Conservation (phyloP, 768 basidiomycete species). For the Amanita exitialis region DNA sequence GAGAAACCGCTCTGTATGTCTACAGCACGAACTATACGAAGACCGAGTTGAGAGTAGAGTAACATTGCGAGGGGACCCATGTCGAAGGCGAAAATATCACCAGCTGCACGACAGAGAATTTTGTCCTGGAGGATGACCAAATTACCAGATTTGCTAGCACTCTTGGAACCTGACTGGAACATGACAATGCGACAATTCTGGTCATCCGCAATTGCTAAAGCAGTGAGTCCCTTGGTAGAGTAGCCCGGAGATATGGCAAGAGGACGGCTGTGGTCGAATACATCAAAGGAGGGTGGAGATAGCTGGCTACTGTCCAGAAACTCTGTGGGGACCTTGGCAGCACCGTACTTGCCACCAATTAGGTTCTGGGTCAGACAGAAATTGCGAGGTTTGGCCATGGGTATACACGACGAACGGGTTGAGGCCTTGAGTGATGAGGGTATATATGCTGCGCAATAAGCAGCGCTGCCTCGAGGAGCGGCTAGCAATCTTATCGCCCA, state of each 20-base stretch:
- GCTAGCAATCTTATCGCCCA: not conserved
- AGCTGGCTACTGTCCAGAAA: not conserved
- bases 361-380: constrained; percentile 1
- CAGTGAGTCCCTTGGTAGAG: constrained; percentile 30
- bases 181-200: constrained; percentile 25
- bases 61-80: constrained; percentile 39
- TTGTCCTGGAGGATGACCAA: constrained; percentile 25
- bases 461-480: not conserved
- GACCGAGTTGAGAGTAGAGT: constrained; percentile 28
- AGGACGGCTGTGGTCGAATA: constrained; percentile 25
- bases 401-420: not conserved
- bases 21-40: constrained; percentile 38
- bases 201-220: constrained; percentile 35
- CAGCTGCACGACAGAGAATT: constrained; percentile 33
- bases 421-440: not conserved
- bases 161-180: constrained; percentile 15
- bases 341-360: not conserved
- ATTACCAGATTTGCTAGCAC: not conserved
- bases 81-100: constrained; percentile 44
- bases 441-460: not conserved
- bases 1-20: constrained; percentile 48
- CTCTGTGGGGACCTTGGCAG: not conserved
- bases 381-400: not conserved
- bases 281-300: constrained; percentile 9
- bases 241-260: constrained; percentile 47